Base-by-base conservation (phyloP, 371 early-diverging fungal genomes). In the Capniomyces stellatus region DNA sequence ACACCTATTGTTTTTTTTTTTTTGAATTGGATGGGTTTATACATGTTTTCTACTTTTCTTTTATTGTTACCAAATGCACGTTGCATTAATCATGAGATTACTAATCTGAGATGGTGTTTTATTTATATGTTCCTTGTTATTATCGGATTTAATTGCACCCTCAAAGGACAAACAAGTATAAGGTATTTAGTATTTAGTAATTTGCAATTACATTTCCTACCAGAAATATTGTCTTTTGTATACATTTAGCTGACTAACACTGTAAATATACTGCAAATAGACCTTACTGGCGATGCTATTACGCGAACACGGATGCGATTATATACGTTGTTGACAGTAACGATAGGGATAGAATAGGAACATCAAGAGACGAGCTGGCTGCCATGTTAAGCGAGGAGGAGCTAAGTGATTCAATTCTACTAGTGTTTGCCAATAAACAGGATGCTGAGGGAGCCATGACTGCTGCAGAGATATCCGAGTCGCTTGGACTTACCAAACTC, bases 391-490 rank as follows among this genome's bases (percentile, higher is more conserved):
- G 79, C 52, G 97, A 96, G 75, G 94, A 91, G 58, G 97, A 96
- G 60, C 75, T 96, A 53, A 77, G 79, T 57, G 87, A 89, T 55
- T 82, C 92, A 10, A 76, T 86, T 49, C 71, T 95, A 66, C 72
- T 92, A 56, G 93, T 96, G 50, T 82, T 92, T 70, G 94, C 95
- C 51, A 92, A 94, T 74, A 93, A 96, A 75, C 94, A 72, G 74
- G 97, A 96, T 74, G 77, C 92, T 76, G 78, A 77, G 25, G 90
- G 91, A 22, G 92, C 94, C 50, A 86, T 94, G 92, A 78, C 82
- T 43, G 77, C 86, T 30, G 87, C 92, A 30, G 91, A 96, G 67
- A 87, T 96, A 46, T 82, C 89, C n/a, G 89, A 92, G 55, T 78
- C 78, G 23, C 70, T 96, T 41, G 90, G 89, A 27, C 71, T 96